Evolutionary conservation across 1,139 yeast genomes (phyloP).

Genomic region (Saccharomyces hybrid): DNA sequence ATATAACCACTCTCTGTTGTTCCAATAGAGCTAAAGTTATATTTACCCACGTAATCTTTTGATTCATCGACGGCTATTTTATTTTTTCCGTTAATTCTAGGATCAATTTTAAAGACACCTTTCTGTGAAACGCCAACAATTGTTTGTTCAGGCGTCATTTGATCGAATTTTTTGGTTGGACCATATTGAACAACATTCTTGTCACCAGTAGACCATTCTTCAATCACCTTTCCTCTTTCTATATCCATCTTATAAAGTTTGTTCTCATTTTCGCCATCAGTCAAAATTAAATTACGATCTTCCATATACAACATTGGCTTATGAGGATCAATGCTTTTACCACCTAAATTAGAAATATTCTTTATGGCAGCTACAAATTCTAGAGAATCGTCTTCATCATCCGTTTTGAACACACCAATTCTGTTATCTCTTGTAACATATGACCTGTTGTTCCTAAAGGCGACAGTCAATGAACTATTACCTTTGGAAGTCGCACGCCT

Average conservation of each 20-base stretch:
- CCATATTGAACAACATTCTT: conserved; percentile 51
- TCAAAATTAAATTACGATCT: conserved; percentile 61
- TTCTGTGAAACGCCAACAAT: conserved; percentile 61
- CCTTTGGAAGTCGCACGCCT: conserved; percentile 29
- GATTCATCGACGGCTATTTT: conserved; percentile 50
- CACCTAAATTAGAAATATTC: conserved; percentile 46
- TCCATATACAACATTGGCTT: conserved; percentile 69
- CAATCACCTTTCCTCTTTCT: conserved; percentile 69
- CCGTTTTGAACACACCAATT: conserved; percentile 69
- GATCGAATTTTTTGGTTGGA: conserved; percentile 65
- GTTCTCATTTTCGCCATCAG: conserved; percentile 39
- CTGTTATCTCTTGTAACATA: conserved; percentile 73
- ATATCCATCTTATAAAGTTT: conserved; percentile 67
- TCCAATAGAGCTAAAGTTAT: conserved; percentile 53
- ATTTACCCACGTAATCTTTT: conserved; percentile 46
- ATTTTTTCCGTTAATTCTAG: conserved; percentile 50
- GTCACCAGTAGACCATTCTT: conserved; percentile 60
- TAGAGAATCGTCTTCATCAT: conserved; percentile 41
- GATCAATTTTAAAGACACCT: conserved; percentile 68
- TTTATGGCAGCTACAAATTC: conserved; percentile 62
- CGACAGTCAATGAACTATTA: conserved; percentile 57
- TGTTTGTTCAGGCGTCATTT: conserved; percentile 63
- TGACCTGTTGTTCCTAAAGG: conserved; percentile 60
- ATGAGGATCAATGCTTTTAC: conserved; percentile 47
- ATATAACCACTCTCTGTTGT: conserved; percentile 67